These are phyloP conservation scores for Cladophialophora carrionii DNA, from an alignment of 2,329 filamentous ascomycete species.

Conservation along the genomic window DNA sequence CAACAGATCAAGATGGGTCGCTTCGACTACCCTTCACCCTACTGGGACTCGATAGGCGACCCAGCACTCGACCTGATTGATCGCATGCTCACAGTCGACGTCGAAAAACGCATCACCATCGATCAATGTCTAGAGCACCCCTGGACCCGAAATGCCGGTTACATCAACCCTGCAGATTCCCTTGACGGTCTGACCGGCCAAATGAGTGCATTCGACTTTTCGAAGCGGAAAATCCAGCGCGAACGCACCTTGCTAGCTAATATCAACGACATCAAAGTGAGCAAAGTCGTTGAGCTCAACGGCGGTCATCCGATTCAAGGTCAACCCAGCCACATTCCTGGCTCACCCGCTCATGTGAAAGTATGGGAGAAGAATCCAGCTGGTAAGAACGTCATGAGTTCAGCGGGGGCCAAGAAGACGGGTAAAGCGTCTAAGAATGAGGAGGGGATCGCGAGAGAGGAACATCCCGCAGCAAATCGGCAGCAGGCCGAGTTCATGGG, in stretches of 20 bases:
- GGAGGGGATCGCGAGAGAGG: constrained; percentile 53
- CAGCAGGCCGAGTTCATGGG: constrained; percentile 77
- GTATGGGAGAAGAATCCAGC: constrained; percentile 73
- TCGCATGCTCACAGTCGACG: constrained; percentile 87
- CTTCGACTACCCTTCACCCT: constrained; percentile 94
- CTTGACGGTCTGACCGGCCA: constrained; percentile 91
- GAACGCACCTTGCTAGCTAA: constrained; percentile 84
- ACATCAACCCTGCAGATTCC: constrained; percentile 72
- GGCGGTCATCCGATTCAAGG: constrained; percentile 20
- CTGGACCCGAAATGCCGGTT: constrained; percentile 66
- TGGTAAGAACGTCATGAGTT: constrained; percentile 45
- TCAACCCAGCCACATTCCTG: constrained; percentile 8
- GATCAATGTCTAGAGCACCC: constrained; percentile 90
- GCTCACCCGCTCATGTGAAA: constrained; percentile 61
- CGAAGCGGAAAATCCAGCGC: constrained; percentile 74
- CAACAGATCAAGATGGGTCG: constrained; percentile 87
- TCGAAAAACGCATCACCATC: constrained; percentile 79
- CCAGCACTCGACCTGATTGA: constrained; percentile 91
- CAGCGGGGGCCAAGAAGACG: constrained; percentile 18
- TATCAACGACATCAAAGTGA: constrained; percentile 73
- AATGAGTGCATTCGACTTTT: constrained; percentile 79
- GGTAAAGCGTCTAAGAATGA: constrained; percentile 23
- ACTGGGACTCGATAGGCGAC: constrained; percentile 89
- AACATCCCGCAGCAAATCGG: constrained; percentile 67
- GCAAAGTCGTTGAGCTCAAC: constrained; percentile 57